Evolutionary conservation across 257 asterid species (phyloP).

Genomic region (Solanum lignicaule): DNA sequence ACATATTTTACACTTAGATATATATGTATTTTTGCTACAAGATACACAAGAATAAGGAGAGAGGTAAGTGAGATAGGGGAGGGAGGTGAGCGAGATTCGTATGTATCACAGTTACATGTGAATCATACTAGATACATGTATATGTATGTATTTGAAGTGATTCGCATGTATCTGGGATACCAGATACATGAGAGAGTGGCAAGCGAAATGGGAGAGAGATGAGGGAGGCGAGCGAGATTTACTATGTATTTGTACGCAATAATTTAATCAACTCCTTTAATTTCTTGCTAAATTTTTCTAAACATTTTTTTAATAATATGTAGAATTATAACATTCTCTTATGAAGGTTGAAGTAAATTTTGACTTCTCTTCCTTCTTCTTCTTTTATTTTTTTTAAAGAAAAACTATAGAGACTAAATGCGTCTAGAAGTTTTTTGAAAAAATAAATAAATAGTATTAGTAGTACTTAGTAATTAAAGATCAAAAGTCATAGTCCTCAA

Average conservation of each 20-base stretch:
- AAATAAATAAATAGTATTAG: background rate
- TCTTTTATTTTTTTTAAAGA: background rate
- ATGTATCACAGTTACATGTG: background rate
- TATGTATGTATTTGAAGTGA: no score
- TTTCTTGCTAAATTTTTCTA: background rate
- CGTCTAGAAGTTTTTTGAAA: background rate
- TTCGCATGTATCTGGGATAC: no score
- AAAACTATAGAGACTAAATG: no score
- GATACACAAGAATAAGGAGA: no score
- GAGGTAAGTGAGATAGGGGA: background rate
- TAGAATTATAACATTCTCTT: background rate
- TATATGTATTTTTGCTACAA: background rate
- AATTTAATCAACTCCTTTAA: background rate
- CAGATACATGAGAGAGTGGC: background rate
- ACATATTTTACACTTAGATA: no score
- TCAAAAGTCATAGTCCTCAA: background rate
- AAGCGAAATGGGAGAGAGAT: background rate
- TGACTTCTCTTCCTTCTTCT: background rate
- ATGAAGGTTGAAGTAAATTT: background rate
- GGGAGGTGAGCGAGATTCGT: background rate
- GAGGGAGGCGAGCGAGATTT: background rate
- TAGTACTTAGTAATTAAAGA: background rate
- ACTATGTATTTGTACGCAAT: no score
- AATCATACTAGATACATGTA: background rate
- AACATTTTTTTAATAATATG: background rate